Evolutionary conservation across 352 stramenopile genomes (phyloP), one percentile per base, ranked within the genome.

Genomic region (Globisporangium polare): DNA sequence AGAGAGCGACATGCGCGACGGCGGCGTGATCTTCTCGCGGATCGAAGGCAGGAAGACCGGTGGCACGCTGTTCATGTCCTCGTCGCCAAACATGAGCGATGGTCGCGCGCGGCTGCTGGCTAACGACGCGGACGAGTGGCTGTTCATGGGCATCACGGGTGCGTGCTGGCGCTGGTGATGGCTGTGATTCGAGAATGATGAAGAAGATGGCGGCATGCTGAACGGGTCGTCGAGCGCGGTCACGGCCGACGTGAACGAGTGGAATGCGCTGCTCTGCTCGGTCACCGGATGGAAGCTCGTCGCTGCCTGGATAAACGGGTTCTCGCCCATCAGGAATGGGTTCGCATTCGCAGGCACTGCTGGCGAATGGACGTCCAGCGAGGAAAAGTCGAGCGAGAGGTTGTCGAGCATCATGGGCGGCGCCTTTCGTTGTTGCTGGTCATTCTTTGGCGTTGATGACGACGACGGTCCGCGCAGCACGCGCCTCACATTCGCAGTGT

Each of bases 41-140:
- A 91, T 91, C 54, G 79, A 77, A 59, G 83, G 76, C 37, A 91
- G 60, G 58, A 87, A 86, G 55, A 81, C 69, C 1, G 79, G 74
- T 26, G 72, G 31, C 54, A 65, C 42, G 22, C 58, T 77, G 24
- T 67, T 79, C 24, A 88, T 55, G 9, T 71, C 75, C 52, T 86
- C 77, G 53, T 80, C 74, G 54, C 81, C 78, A 58, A 89, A 89
- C 68, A 90, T 60, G 10, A 91, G 71, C 53, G 74, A 87, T 12
- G 82, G 79, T 0, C 82, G 75, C 13, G 60, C 64, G 3, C 67
- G 71, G 1, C 39, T 49, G 24, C 53, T 65, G 8, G 27, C 35
- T n/a, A 29, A 35, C 7, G 41, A 20, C 18, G 41, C 5, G 15
- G 41, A 46, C 41, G 41, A 22, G 18, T 46, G 41, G 22, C 37